Evolutionary conservation across 805 yeast species (phyloP).

Genomic region (Suhomyces kilbournensis): DNA sequence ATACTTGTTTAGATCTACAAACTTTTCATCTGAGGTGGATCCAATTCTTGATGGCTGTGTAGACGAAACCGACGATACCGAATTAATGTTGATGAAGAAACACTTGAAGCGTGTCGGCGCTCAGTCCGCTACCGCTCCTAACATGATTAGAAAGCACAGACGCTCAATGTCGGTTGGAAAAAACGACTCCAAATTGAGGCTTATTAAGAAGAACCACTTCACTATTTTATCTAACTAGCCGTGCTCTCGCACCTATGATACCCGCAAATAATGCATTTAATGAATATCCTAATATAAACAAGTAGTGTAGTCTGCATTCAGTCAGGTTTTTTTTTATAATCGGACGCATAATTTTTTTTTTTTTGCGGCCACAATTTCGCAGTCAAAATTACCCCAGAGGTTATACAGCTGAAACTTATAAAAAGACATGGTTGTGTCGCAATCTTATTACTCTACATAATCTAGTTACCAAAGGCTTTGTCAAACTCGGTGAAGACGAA

Average conservation of each 20-base stretch:
- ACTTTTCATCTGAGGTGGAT: conserved; percentile 10
- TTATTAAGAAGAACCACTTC: conserved; percentile 33
- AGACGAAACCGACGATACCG: conserved; percentile 19
- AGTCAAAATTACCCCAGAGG: background rate
- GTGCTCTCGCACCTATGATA: background rate
- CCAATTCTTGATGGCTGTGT: background rate
- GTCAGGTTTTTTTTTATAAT: background rate
- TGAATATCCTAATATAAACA: background rate
- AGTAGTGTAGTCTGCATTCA: background rate
- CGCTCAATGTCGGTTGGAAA: conserved; percentile 40
- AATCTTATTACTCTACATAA: background rate
- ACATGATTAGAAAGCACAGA: conserved; percentile 18
- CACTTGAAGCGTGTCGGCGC: background rate
- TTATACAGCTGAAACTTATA: background rate
- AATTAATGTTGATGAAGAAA: conserved; percentile 8
- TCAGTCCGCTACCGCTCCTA: background rate
- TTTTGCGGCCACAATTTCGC: background rate
- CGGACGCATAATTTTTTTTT: background rate
- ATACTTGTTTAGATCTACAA: conserved; percentile 16
- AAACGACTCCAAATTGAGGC: conserved; percentile 32
- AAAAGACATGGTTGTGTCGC: background rate
- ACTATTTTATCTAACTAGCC: conserved; percentile 19
- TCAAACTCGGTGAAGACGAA: conserved; percentile 58
- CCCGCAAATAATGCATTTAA: background rate
- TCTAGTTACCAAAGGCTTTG: conserved; percentile 36